Percentiles rank a stretch among this genome's conserved stretches.
These are phyloP conservation scores for Craspedostauros australis DNA, from an alignment of 108 stramenopile genomes.

Conservation along the genomic window DNA sequence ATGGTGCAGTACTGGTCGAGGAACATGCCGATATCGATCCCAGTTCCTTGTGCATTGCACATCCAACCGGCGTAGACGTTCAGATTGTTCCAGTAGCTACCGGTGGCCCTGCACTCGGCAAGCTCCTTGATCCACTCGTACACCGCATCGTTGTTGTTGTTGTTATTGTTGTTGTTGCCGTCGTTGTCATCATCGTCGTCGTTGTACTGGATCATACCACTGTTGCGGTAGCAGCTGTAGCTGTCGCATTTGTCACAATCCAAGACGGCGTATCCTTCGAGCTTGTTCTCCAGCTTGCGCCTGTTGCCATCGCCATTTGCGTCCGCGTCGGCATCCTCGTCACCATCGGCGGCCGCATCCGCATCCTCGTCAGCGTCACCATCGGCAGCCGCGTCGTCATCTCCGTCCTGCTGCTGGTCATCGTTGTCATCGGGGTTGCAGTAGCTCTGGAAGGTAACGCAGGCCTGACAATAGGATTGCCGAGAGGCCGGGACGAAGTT, in stretches of 20 bases:
- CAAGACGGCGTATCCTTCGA: not conserved
- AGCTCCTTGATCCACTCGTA: not conserved
- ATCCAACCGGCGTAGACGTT: conserved; percentile 40
- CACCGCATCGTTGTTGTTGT: conserved; percentile 4
- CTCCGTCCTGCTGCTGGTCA: conserved; percentile 5
- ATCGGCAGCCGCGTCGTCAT: too few relatives aligned
- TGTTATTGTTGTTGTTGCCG: conserved; percentile 4
- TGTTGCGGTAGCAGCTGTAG: not conserved
- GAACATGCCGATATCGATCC: conserved; percentile 56
- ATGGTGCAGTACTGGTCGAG: conserved; percentile 55
- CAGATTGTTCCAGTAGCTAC: conserved; percentile 4
- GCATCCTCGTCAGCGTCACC: too few relatives aligned
- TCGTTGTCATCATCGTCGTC: conserved; percentile 5
- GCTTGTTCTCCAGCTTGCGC: too few relatives aligned
- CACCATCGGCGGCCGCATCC: too few relatives aligned
- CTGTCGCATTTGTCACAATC: not conserved
- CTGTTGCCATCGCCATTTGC: too few relatives aligned
- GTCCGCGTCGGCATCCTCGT: too few relatives aligned
- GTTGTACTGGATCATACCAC: not conserved
- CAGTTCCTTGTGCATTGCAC: conserved; percentile 51
- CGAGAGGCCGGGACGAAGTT: not conserved
- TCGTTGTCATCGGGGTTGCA: conserved; percentile 4
- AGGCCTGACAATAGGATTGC: not conserved
- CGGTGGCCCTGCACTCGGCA: conserved; percentile 4
- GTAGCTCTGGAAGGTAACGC: conserved; percentile 11